Conservation (phyloP, 805 yeast species). For the Metschnikowia proteae region DNA sequence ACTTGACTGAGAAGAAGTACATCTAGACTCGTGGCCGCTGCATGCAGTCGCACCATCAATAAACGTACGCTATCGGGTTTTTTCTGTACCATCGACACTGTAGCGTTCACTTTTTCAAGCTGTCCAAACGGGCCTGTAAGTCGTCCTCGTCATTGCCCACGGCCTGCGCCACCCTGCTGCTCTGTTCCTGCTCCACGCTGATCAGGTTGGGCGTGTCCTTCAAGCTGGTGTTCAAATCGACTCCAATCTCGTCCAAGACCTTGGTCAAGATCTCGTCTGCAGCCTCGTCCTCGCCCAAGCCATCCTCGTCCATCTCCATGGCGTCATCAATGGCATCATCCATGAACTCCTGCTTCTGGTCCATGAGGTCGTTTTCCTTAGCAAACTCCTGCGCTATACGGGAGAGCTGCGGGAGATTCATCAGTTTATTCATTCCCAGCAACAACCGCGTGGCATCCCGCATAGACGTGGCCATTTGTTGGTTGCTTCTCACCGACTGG, state of each 20-base stretch:
- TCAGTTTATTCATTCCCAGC: conserved; percentile 80
- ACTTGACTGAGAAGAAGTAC: conserved; percentile 51
- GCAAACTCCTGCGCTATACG: conserved; percentile 94
- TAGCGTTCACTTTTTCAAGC: conserved; percentile 50
- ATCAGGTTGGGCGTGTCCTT: conserved; percentile 43
- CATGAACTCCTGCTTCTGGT: conserved; percentile 97
- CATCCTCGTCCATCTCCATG: conserved; percentile 75
- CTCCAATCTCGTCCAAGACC: conserved; percentile 94
- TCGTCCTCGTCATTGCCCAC: conserved; percentile 71
- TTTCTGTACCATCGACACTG: background rate
- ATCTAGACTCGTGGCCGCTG: conserved; percentile 15
- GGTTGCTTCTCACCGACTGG: conserved; percentile 88
- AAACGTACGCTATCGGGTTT: too few relatives aligned
- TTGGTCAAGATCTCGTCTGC: conserved; percentile 86
- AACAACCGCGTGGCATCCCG: conserved; percentile 84
- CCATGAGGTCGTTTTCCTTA: conserved; percentile 92
- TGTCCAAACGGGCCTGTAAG: conserved; percentile 81
- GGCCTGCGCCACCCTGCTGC: conserved; percentile 49
- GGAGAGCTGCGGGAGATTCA: conserved; percentile 88
- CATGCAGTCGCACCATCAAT: too few relatives aligned
- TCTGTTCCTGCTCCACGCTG: conserved; percentile 19
- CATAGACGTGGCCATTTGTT: conserved; percentile 94
- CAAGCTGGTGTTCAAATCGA: conserved; percentile 59
- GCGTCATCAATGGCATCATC: conserved; percentile 97
- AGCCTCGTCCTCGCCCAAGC: conserved; percentile 82